Evolutionary conservation across 208 protist genomes (phyloP).

Genomic region (Balamuthia mandrillaris): DNA sequence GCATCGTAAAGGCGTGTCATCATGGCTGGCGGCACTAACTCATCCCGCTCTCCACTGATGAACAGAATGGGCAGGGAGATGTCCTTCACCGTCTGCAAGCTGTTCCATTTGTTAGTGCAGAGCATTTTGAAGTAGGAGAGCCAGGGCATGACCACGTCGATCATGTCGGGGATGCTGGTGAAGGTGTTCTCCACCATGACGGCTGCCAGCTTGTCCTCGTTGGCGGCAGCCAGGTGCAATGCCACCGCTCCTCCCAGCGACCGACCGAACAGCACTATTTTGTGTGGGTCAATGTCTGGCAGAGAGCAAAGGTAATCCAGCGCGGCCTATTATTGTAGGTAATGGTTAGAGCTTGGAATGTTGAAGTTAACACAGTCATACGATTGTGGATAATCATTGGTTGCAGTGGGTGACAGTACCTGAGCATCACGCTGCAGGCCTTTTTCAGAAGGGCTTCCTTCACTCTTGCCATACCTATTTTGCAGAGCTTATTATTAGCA

Average conservation of each 20-base stretch:
- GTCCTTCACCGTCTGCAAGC: not conserved
- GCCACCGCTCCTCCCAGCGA: constrained; percentile 48
- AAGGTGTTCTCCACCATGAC: constrained; percentile 54
- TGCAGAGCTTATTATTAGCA: not conserved
- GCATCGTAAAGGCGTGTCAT: constrained; percentile 36
- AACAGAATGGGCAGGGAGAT: constrained; percentile 39
- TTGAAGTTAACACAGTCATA: not conserved
- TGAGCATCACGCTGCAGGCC: constrained; percentile 39
- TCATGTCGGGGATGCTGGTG: constrained; percentile 46
- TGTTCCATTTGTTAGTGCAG: constrained; percentile 35
- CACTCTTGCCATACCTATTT: constrained; percentile 41
- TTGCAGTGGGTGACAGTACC: not conserved
- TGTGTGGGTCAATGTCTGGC: constrained; percentile 32
- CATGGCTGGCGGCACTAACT: constrained; percentile 22
- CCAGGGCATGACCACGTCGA: constrained; percentile 31
- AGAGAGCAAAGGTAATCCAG: constrained; percentile 26
- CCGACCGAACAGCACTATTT: constrained; percentile 42
- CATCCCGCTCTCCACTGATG: constrained; percentile 30
- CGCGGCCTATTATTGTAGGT: not conserved
- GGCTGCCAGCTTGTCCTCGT: constrained; percentile 23
- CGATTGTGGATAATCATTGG: not conserved
- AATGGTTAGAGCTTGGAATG: not conserved
- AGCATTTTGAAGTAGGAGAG: constrained; percentile 44
- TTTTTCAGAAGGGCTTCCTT: constrained; percentile 33
- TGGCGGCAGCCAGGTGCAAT: not conserved